Evolutionary conservation across 2,329 filamentous ascomycete genomes (phyloP), one percentile per base, ranked within the genome.

Genomic region (Alternaria brassicae): DNA sequence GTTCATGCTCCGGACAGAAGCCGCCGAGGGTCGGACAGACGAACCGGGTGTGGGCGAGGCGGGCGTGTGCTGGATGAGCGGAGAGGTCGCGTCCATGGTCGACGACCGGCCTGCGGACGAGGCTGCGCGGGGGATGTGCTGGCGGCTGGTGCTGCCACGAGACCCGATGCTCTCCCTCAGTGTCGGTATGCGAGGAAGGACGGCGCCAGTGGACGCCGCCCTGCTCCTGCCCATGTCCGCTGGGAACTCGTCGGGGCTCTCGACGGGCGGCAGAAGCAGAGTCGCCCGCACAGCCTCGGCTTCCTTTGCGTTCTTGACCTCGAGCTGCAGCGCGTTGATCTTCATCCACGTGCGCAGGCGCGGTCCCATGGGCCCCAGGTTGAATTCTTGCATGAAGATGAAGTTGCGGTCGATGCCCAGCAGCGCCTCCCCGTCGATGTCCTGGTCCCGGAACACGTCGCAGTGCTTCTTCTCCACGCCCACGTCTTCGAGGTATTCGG

Each of bases 261-360:
- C 66, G 1, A 61, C 36, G 8, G 80, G 74, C 19, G 73, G 77
- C 50, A 78, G 77, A 44, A 69, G 72, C n/a, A 72, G 76, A 6
- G 73, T 61, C 61, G 67, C 67, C 72, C 66, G 72, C 17, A 66
- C 74, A 58, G 66, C 74, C 57, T 69, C 72, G 56, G 66, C 74
- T 56, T 69, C 72, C 58, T 74, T 80, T 79, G 87, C 70, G 79
- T 86, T 79, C 42, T 86, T 89, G 40, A 95, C 89, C 77, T 97
- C 92, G 71, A 96, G 91, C 75, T 98, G 94, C 63, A 98, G 84
- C 3, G 88, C 83, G 78, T 96, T 96, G 77, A 98, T 93, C 79
- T 95, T 97, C 78, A 97, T 92, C 94, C 94, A 98, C 2, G 93
- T 97, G 77, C 96, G 96, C 62, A 98, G 80, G 61, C 94, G 86